phyloP scores from a whole-genome alignment of 768 basidiomycete species.

The Leucocoprinus sp. region DNA sequence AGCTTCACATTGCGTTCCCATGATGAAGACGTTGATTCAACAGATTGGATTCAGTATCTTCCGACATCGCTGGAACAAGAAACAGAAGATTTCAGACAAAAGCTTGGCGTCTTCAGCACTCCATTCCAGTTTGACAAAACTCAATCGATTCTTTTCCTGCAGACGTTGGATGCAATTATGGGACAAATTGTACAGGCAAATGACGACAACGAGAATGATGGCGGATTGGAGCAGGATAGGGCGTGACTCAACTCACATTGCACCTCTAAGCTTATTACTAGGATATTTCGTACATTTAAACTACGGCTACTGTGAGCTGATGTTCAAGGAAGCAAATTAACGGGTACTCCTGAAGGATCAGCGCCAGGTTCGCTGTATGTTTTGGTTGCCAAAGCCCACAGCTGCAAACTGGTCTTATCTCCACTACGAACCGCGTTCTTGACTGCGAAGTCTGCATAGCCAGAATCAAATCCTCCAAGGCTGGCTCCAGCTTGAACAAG shows the following conservation, averaged over 20 bases:
- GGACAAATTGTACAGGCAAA: conserved; percentile 33
- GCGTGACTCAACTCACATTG: conserved; percentile 8
- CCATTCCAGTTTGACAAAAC: conserved; percentile 62
- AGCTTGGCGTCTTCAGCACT: conserved; percentile 51
- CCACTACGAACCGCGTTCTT: conserved; percentile 27
- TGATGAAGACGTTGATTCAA: conserved; percentile 33
- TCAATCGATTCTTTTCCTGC: conserved; percentile 62
- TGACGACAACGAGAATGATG: conserved; percentile 23
- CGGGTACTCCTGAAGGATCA: too few species aligned
- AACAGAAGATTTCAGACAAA: conserved; percentile 41
- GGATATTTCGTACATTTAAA: conserved; percentile 2
- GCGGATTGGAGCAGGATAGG: conserved; percentile 17
- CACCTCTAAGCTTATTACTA: conserved; percentile 1
- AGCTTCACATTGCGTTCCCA: conserved; percentile 50
- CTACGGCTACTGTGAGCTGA: background rate
- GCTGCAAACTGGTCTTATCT: conserved; percentile 34
- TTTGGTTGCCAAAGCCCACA: conserved; percentile 47
- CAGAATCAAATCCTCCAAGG: conserved; percentile 59
- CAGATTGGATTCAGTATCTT: conserved; percentile 47
- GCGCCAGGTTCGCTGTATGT: conserved; percentile 8
- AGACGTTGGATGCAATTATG: conserved; percentile 36
- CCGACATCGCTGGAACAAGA: conserved; percentile 64
- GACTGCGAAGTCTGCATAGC: conserved; percentile 45
- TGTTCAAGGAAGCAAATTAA: background rate
- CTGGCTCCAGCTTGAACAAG: conserved; percentile 70